Evolutionary conservation across 495 filamentous ascomycete species (phyloP), one percentile per base, ranked within the genome.

Genomic region (Hyaloscypha variabilis): DNA sequence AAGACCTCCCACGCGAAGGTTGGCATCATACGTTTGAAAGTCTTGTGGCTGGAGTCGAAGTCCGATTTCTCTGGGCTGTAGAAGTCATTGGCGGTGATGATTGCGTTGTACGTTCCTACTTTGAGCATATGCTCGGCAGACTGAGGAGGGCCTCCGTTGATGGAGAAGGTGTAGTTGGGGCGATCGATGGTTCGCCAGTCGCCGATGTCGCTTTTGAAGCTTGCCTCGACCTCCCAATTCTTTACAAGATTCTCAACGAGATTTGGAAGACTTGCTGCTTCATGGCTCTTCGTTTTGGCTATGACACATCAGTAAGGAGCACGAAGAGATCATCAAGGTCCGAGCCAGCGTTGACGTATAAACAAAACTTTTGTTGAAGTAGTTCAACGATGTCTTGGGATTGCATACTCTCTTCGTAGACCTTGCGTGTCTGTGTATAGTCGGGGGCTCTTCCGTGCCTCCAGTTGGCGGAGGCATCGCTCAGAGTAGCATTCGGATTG

Each of bases 171-270:
- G 77, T 89, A 90, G 50, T 78, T 78, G 1, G 74, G 60, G 6
- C 69, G 77, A 69, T 87, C 82, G 68, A 89, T 77, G 24, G 87
- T 89, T 52, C 86, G 81, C 86, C 87, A 90, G 76, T 89, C 84
- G n/a, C 68, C 31, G 1, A 89, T 77, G 28, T 76, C 68, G 8
- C 77, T 79, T 71, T 90, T 90, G 82, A 87, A 88, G 6, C 83
- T 87, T 11, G 87, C 87, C 74, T 90, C 87, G 67, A 88, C 82
- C 71, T 89, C 87, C 87, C 87, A 89, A 77, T 89, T 89, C 73
- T 90, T 89, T 71, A 90, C 87, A 0, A 89, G 83, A 73, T 89
- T 89, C 68, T 89, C 81, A 63, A 90, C 85, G 1, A 90, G 79
- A 60, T 78, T 69, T 8, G 83, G 81, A 10, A 90, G 79, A 65